Evolutionary conservation across 176 grass and related monocot genomes (phyloP).

Genomic region (Hordeum marinum): DNA sequence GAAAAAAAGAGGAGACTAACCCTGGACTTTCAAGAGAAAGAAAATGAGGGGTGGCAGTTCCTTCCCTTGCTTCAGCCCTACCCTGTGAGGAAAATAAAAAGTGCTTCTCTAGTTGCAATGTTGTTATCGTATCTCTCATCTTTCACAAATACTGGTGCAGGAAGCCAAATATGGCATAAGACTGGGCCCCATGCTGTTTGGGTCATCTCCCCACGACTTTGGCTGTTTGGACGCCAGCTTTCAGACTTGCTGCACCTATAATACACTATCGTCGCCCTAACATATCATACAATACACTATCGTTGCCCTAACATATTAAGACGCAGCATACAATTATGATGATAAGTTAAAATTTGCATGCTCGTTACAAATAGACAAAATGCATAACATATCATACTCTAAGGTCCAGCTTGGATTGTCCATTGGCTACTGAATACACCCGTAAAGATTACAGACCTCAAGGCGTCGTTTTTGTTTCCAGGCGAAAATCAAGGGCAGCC

Average conservation of each 20-base stretch:
- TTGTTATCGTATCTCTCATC: neutral
- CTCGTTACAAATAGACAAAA: neutral
- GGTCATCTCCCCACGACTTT: neutral
- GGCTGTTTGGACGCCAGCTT: neutral
- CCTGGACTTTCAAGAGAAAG: neutral
- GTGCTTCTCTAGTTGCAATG: neutral
- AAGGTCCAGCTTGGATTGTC: too few species aligned
- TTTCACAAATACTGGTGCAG: neutral
- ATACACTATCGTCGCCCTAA: neutral
- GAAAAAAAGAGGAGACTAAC: conserved; percentile 3
- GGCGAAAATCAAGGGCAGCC: too few species aligned
- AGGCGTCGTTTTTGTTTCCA: too few species aligned
- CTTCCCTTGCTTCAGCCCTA: neutral
- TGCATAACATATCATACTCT: neutral
- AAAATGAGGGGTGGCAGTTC: neutral
- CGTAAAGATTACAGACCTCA: too few species aligned
- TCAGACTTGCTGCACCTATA: neutral
- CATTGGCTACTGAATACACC: too few species aligned
- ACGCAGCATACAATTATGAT: neutral
- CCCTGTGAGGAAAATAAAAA: neutral
- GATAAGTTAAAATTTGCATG: neutral
- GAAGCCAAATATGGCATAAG: neutral
- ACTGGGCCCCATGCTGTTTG: neutral
- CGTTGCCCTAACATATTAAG: neutral
- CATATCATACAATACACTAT: conserved; percentile 4